phyloP scores from a whole-genome alignment of 164 flowering plant species.

The Chimonanthus salicifolius region DNA sequence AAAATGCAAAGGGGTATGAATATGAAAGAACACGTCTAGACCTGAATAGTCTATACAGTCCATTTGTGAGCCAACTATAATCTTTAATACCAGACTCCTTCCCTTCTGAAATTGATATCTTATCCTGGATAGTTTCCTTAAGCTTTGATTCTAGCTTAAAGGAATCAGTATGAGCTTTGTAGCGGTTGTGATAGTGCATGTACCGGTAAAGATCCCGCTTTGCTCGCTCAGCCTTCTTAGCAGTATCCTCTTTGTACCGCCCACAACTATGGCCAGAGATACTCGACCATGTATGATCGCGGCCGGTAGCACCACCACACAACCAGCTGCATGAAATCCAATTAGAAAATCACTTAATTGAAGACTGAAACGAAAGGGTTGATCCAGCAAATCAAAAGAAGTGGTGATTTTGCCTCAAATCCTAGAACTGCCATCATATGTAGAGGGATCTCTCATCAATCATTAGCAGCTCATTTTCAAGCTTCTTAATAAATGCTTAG shows the following conservation, averaged over 20 bases:
- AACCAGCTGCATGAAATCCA: constrained; percentile 36
- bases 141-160: constrained; percentile 43
- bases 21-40: constrained; percentile 53
- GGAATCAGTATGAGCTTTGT: constrained; percentile 57
- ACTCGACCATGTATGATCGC: constrained; percentile 12
- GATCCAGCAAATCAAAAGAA: too few species aligned
- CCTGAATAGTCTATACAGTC: constrained; percentile 49
- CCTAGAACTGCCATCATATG: too few species aligned
- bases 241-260: constrained; percentile 39
- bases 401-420: too few species aligned
- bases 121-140: constrained; percentile 32
- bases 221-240: constrained; percentile 36
- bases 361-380: too few species aligned
- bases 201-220: constrained; percentile 45
- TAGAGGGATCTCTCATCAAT: too few species aligned
- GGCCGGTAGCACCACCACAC: constrained; percentile 60
- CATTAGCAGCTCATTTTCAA: too few species aligned
- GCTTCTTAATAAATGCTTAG: too few species aligned
- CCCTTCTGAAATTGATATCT: constrained; percentile 28
- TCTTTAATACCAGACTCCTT: constrained; percentile 32
- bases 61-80: constrained; percentile 45
- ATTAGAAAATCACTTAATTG: neutral
- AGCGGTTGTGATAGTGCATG: constrained; percentile 50
- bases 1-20: constrained; percentile 57
- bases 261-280: constrained; percentile 47